phyloP scores from a whole-genome alignment of 148 eudicot genomes.

The Arbutus unedo region DNA sequence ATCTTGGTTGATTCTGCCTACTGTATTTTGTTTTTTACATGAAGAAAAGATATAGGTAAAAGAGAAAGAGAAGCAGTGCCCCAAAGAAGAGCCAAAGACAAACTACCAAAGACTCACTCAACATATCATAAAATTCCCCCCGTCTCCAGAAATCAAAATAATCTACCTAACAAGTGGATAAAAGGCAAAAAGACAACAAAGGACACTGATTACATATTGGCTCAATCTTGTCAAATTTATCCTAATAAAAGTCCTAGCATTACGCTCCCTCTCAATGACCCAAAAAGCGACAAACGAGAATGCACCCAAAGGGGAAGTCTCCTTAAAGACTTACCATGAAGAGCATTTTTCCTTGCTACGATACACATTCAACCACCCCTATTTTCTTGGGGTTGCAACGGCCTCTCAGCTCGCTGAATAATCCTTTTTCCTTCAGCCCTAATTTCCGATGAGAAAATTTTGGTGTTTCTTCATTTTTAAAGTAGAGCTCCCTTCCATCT shows the following conservation, averaged over 20 bases:
- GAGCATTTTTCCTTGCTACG: background rate
- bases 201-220: background rate
- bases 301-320: background rate
- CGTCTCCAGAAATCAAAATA: background rate
- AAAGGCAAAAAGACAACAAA: background rate
- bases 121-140: background rate
- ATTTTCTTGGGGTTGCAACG: background rate
- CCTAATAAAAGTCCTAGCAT: background rate
- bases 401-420: background rate
- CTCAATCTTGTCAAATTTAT: background rate
- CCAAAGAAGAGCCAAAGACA: background rate
- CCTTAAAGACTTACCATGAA: background rate
- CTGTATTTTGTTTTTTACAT: background rate
- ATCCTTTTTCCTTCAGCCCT: background rate
- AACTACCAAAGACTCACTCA: background rate
- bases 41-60: background rate
- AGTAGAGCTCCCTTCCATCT: background rate
- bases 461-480: background rate
- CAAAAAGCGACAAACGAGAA: background rate
- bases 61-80: background rate
- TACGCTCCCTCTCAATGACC: background rate
- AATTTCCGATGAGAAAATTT: background rate
- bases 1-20: conserved; percentile 5
- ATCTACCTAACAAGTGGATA: background rate
- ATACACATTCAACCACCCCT: background rate